A percentile compares a stretch with the other conserved stretches of the same genome.
Evolutionary conservation across 495 filamentous ascomycete genomes (phyloP).

Genomic region (Pseudomonodictys pantanalensis): DNA sequence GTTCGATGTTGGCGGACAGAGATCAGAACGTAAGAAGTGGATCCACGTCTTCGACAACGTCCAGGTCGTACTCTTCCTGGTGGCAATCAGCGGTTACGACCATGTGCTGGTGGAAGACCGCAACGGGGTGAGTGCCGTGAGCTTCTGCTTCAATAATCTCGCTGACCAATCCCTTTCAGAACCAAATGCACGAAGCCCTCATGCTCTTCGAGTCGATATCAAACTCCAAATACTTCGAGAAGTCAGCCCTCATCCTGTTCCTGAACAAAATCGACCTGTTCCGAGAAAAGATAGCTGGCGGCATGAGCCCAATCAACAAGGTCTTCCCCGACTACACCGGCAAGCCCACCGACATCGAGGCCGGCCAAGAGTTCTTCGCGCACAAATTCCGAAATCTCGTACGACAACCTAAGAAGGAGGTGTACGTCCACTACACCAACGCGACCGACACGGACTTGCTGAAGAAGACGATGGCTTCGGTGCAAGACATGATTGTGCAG

Average conservation of each 20-base stretch:
- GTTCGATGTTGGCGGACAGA: conserved; percentile 99
- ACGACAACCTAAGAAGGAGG: conserved; percentile 98
- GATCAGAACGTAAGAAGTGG: conserved; percentile 99
- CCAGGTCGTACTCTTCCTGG: conserved; percentile 95
- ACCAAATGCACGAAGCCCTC: conserved; percentile 99
- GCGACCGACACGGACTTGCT: conserved; percentile 95
- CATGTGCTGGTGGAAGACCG: conserved; percentile 91
- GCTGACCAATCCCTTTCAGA: conserved; percentile 43
- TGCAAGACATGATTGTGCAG: conserved; percentile 99
- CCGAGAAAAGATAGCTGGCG: conserved; percentile 90
- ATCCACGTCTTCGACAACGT: conserved; percentile 99
- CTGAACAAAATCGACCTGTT: conserved; percentile 99
- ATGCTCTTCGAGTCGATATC: conserved; percentile 99
- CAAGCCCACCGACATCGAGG: conserved; percentile 44
- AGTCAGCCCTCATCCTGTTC: conserved; percentile 98
- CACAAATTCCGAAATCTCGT: conserved; percentile 58
- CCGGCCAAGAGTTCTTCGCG: conserved; percentile 37
- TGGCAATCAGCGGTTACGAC: conserved; percentile 99
- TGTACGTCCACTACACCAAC: conserved; percentile 99
- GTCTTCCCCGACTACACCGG: conserved; percentile 99
- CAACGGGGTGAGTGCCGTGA: conserved; percentile 31
- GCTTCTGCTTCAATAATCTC: background rate
- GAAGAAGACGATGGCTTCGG: conserved; percentile 95
- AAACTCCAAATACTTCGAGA: conserved; percentile 99
- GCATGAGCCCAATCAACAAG: conserved; percentile 97